Percentiles rank a stretch among this genome's conserved stretches.
Conservation (phyloP, 257 asterid species). For the Jaltomata sinuosa region DNA sequence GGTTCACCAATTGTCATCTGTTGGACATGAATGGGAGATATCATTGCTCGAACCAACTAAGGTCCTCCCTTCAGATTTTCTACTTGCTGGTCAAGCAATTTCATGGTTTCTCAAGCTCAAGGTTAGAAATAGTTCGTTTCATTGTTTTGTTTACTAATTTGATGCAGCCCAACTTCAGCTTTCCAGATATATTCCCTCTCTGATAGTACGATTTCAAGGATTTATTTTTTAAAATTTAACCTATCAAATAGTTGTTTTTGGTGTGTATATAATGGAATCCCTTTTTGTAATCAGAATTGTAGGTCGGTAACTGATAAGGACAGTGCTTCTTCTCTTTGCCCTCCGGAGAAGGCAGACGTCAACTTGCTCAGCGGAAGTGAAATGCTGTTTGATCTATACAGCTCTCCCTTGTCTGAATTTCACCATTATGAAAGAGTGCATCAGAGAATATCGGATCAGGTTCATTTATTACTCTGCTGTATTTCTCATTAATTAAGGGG, state of each 20-base stretch:
- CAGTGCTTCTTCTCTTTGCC: conserved; percentile 15
- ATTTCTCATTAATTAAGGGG: background rate
- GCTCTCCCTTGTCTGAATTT: conserved; percentile 53
- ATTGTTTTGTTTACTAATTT: background rate
- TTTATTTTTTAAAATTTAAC: background rate
- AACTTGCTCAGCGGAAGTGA: conserved; percentile 27
- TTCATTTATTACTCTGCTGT: conserved; percentile 17
- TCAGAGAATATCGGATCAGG: conserved; percentile 55
- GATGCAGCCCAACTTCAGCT: background rate
- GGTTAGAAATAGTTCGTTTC: conserved; percentile 35
- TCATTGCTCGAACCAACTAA: conserved; percentile 56
- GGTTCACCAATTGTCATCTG: conserved; percentile 82
- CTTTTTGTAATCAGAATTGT: conserved; percentile 48
- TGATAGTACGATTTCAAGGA: background rate
- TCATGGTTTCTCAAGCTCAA: conserved; percentile 85
- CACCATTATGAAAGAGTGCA: conserved; percentile 60
- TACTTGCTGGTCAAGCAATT: conserved; percentile 83
- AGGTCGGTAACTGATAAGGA: conserved; percentile 34
- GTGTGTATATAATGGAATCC: conserved; percentile 1
- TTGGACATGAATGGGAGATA: conserved; percentile 83
- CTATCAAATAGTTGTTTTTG: conserved; percentile 1
- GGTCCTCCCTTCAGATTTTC: conserved; percentile 35
- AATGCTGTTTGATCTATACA: conserved; percentile 38
- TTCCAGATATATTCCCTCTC: background rate
- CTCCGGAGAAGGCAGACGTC: conserved; percentile 33